These are phyloP conservation scores for Amauroascus verrucosus DNA, from an alignment of 2,329 filamentous ascomycete species.

Conservation along the genomic window DNA sequence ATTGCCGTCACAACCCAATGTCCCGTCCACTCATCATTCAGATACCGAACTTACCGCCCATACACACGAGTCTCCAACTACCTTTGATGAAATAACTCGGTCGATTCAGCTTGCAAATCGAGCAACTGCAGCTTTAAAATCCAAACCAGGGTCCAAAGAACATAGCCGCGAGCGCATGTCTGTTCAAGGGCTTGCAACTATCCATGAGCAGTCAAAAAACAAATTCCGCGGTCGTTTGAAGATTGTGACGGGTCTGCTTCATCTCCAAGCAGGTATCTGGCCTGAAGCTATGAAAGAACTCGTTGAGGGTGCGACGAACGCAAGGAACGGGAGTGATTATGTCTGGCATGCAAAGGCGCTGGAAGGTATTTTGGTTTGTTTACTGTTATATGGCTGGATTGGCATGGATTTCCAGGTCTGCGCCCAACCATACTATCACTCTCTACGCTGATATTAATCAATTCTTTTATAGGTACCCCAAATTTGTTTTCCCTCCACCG, in stretches of 20 bases:
- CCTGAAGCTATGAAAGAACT: conserved; percentile 76
- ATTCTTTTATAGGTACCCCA: conserved; percentile 39
- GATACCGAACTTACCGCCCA: conserved; percentile 25
- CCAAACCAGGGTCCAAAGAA: conserved; percentile 39
- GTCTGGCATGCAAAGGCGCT: conserved; percentile 96
- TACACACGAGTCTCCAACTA: conserved; percentile 40
- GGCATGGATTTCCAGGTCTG: conserved; percentile 60
- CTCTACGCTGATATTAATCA: not conserved
- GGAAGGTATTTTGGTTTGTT: conserved; percentile 72
- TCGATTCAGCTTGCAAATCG: conserved; percentile 34
- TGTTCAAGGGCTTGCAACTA: conserved; percentile 58
- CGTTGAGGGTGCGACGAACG: conserved; percentile 64
- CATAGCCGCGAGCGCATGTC: conserved; percentile 52
- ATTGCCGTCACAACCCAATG: conserved; percentile 38
- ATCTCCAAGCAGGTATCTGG: conserved; percentile 84
- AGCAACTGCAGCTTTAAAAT: conserved; percentile 31
- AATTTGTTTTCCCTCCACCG: conserved; percentile 42
- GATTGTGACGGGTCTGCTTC: conserved; percentile 73
- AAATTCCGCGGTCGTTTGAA: conserved; percentile 70
- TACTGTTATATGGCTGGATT: conserved; percentile 75
- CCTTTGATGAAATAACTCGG: conserved; percentile 44
- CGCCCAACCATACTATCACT: not conserved
- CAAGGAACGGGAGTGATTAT: conserved; percentile 74
- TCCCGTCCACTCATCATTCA: conserved; percentile 30
- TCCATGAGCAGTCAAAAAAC: conserved; percentile 65